Evolutionary conservation across 129 eudicot species (phyloP).

Genomic region (Scalesia atractyloides): DNA sequence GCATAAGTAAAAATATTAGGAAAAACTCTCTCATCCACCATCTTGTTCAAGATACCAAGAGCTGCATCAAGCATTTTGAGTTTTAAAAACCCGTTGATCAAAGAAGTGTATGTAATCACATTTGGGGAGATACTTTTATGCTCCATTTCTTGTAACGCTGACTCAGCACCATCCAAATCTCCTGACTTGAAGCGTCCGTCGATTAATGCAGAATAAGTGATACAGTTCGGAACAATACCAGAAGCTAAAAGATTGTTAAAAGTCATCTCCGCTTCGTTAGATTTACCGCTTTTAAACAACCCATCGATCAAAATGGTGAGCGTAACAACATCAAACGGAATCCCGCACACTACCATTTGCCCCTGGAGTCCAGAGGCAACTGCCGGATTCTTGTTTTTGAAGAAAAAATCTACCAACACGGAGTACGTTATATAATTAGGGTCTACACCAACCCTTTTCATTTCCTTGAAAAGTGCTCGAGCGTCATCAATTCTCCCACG

Average conservation of each 20-base stretch:
- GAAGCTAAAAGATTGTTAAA: constrained; percentile 41
- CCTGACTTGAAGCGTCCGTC: constrained; percentile 71
- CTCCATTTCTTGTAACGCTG: constrained; percentile 69
- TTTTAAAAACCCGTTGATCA: constrained; percentile 66
- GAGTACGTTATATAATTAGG: constrained; percentile 82
- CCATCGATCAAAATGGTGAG: constrained; percentile 81
- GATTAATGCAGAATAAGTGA: constrained; percentile 73
- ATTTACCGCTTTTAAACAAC: constrained; percentile 66
- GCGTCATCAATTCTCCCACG: constrained; percentile 64
- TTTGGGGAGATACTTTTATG: constrained; percentile 52
- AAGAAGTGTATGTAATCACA: constrained; percentile 68
- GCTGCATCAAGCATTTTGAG: constrained; percentile 59
- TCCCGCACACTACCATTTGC: constrained; percentile 86
- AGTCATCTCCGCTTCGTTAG: constrained; percentile 66
- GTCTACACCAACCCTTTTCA: constrained; percentile 57
- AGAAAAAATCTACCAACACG: constrained; percentile 49
- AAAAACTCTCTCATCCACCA: constrained; percentile 48
- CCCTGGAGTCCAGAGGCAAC: constrained; percentile 56
- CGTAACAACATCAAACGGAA: constrained; percentile 63
- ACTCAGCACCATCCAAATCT: constrained; percentile 54
- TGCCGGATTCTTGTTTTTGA: constrained; percentile 39
- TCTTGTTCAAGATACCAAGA: constrained; percentile 41
- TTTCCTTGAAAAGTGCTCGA: constrained; percentile 53
- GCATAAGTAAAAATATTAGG: constrained; percentile 70
- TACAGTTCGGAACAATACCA: constrained; percentile 51